Evolutionary conservation across 1,139 yeast species (phyloP).

Genomic region (Candida buenavistaensis): DNA sequence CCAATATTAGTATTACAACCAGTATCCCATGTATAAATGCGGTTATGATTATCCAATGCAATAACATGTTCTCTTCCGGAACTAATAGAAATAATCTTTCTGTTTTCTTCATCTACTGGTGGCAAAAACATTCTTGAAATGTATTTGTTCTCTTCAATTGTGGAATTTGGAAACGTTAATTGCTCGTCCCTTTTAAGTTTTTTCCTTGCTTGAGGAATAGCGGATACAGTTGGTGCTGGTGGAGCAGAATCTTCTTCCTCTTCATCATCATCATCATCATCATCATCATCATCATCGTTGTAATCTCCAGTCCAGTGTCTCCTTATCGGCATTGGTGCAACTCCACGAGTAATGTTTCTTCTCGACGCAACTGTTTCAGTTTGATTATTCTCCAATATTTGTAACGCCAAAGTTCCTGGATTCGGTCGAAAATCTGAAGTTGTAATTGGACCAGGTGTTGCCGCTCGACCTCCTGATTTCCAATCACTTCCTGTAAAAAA

Average conservation of each 20-base stretch:
- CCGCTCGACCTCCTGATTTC: conserved; percentile 20
- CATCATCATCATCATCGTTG: conserved; percentile 6
- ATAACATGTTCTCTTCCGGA: conserved; percentile 70
- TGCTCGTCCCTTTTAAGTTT: conserved; percentile 12
- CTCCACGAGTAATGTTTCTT: conserved; percentile 10
- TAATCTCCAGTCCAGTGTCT: not conserved
- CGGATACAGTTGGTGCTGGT: conserved; percentile 13
- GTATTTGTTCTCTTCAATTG: conserved; percentile 28
- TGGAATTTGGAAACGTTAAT: conserved; percentile 8
- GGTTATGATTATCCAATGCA: conserved; percentile 55
- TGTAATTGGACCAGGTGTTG: conserved; percentile 23
- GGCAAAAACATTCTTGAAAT: conserved; percentile 31
- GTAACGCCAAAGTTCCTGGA: conserved; percentile 22
- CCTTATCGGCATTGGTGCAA: conserved; percentile 13
- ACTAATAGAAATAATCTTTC: conserved; percentile 49
- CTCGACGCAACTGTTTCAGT: conserved; percentile 10
- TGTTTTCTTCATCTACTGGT: conserved; percentile 12
- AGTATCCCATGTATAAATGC: conserved; percentile 66
- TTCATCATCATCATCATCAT: conserved; percentile 6
- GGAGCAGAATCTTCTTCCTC: conserved; percentile 17
- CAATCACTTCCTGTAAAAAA: conserved; percentile 56
- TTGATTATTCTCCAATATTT: conserved; percentile 7
- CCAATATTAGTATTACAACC: conserved; percentile 46
- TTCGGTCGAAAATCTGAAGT: conserved; percentile 24
- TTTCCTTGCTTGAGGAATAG: conserved; percentile 12